phyloP scores from a whole-genome alignment of 306 rosid species.

The Quercus berberidifolia region DNA sequence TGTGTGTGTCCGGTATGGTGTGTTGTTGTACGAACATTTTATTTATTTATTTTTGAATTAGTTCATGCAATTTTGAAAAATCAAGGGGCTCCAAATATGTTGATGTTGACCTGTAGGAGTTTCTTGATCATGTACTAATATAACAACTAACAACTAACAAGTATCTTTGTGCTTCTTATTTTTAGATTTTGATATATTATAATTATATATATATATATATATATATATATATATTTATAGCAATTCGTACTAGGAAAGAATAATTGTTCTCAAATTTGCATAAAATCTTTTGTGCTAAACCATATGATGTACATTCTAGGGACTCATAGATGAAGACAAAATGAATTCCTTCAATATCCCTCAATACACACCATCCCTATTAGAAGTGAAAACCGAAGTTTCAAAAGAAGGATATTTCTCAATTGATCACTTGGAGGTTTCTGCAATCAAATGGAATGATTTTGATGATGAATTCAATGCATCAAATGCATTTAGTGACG shows the following conservation, averaged over 20 bases:
- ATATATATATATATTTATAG: too few relatives aligned
- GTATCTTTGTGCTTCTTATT: background rate
- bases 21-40: too few relatives aligned
- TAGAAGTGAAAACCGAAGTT: slow-evolving; percentile 43
- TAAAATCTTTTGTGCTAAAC: background rate
- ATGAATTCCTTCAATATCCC: slow-evolving; percentile 54
- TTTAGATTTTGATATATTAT: too few relatives aligned
- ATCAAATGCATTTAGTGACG: background rate
- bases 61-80: too few relatives aligned
- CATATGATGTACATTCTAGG: slow-evolving; percentile 16
- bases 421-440: slow-evolving; percentile 18
- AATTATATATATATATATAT: too few relatives aligned
- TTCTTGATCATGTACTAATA: too few relatives aligned
- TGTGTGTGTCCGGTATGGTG: too few relatives aligned
- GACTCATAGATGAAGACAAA: slow-evolving; percentile 43
- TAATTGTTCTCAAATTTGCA: background rate
- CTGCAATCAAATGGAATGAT: slow-evolving; percentile 35
- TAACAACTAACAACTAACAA: too few relatives aligned
- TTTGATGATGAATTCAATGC: slow-evolving; percentile 3
- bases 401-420: slow-evolving; percentile 45
- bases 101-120: too few relatives aligned
- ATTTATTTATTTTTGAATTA: too few relatives aligned
- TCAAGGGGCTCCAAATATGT: too few relatives aligned
- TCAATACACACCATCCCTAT: slow-evolving; percentile 44
- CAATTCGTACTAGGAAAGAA: too few relatives aligned